These are phyloP conservation scores for Malus hybrid DNA, from an alignment of 331 rosid genomes.

Conservation along the genomic window DNA sequence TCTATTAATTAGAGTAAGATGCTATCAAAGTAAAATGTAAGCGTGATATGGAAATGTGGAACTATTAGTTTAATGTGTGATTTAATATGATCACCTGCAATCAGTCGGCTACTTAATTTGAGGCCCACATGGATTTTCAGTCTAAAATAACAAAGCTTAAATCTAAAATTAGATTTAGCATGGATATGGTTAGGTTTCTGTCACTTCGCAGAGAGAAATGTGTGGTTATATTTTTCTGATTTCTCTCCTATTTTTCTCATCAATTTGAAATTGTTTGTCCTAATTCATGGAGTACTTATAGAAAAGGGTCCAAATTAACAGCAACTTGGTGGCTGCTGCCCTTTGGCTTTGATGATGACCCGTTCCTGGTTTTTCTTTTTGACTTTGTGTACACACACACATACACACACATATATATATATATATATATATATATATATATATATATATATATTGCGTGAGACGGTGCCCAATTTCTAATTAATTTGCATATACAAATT, in stretches of 20 bases:
- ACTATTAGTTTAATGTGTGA: background rate
- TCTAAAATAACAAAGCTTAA: conserved; percentile 14
- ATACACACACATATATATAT: too few species aligned
- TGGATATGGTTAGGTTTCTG: conserved; percentile 41
- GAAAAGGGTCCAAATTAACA: background rate
- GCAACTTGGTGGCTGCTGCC: background rate
- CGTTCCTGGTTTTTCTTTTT: background rate
- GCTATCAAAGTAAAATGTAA: background rate
- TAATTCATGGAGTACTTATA: background rate
- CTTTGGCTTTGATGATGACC: background rate
- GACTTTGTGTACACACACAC: background rate
- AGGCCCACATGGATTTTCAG: conserved; percentile 37
- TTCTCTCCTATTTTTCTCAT: background rate
- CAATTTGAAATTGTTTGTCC: conserved; percentile 1
- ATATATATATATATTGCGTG: too few species aligned
- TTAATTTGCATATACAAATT: too few species aligned
- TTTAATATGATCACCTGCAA: background rate
- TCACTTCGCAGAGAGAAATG: conserved; percentile 31
- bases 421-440: too few species aligned
- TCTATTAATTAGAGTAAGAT: too few species aligned
- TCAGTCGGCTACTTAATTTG: background rate
- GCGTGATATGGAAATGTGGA: background rate
- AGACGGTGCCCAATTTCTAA: background rate
- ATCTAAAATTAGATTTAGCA: conserved; percentile 14
- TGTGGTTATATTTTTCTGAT: conserved; percentile 26